phyloP scores from a whole-genome alignment of 78 protist genomes.

The Tieghemostelium lacteum region DNA sequence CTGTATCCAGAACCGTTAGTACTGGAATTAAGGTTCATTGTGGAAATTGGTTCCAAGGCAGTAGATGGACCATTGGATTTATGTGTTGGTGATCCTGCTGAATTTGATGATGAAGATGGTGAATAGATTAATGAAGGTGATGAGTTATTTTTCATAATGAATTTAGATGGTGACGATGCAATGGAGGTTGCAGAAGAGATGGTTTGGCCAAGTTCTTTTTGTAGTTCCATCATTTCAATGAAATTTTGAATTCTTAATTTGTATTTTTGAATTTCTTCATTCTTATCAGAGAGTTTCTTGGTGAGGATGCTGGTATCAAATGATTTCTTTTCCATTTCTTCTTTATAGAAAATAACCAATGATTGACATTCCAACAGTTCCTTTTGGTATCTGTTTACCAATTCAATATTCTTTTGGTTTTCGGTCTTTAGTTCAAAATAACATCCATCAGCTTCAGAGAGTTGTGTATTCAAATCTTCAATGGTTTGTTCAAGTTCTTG shows the following conservation, averaged over 20 bases:
- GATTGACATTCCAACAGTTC: slow-evolving; percentile 61
- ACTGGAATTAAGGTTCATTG: background rate
- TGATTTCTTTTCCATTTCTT: slow-evolving; percentile 25
- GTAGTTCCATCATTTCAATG: slow-evolving; percentile 40
- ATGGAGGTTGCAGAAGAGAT: background rate
- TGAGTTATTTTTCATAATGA: background rate
- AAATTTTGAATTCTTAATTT: slow-evolving; percentile 63
- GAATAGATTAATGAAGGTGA: background rate
- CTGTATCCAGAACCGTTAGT: background rate
- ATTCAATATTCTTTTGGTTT: background rate
- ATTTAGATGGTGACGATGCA: background rate
- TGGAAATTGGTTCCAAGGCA: background rate
- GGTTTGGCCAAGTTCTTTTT: slow-evolving; percentile 10
- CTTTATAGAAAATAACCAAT: slow-evolving; percentile 53
- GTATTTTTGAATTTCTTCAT: slow-evolving; percentile 33
- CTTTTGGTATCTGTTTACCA: slow-evolving; percentile 12
- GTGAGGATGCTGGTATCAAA: background rate
- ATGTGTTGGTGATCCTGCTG: background rate
- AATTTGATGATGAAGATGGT: background rate
- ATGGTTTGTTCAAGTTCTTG: background rate
- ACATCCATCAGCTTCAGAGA: slow-evolving; percentile 29
- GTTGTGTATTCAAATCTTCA: slow-evolving; percentile 5
- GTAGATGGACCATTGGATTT: slow-evolving; percentile 7
- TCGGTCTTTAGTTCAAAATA: slow-evolving; percentile 5
- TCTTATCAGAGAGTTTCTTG: slow-evolving; percentile 1